Base-by-base conservation (phyloP, 1,284 basidiomycete genomes). In the Hymenochaete sp. region DNA sequence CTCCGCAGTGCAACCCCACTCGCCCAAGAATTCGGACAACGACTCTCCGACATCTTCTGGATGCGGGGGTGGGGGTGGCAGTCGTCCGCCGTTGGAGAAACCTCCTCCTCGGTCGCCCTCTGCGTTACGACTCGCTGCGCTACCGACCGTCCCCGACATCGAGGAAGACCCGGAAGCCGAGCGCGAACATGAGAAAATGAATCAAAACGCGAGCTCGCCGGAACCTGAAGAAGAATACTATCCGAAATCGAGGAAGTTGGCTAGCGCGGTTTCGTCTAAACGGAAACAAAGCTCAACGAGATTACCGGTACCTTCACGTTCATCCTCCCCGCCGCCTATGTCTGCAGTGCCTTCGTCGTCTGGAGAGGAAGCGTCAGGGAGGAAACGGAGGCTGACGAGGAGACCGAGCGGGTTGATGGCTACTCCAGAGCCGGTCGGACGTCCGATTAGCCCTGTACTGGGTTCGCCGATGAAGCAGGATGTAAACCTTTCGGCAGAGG, bases 391-490 rank as follows among this genome's bases (percentile, higher is more conserved):
- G 49, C 57, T 72, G 6, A 64, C 72, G 45, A 67, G 82, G 51
- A 66, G 82, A 39, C 80, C 80, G 61, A 85, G 82, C 53, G 82
- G 82, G 4, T 61, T 84, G 36, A 59, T 86, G 49, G 48, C 55
- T 53, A 56, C 56, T 42, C 56, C 67, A 8, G 53, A 67, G 18
- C 52, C 67, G 14, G 65, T 67, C 11, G 70, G 69, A 5, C 67
- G 77, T 47, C 70, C 76, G 18, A 66, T 73, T 1, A 82, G 79
- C 53, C 81, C 82, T 3, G 75, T 77, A 4, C 74, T 79, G 54
- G 78, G 77, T n/a, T 79, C 77, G 2, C 75, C 79, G 11, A 66
- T 77, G 29, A 67, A 72, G 32, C 62, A 70, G 54, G 69, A 70
- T 47, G 72, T 71, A 6, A 74, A 68, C 3, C 56, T 76, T 10